Conservation (phyloP, 129 eudicot genomes). For the Escallonia herrerae region DNA sequence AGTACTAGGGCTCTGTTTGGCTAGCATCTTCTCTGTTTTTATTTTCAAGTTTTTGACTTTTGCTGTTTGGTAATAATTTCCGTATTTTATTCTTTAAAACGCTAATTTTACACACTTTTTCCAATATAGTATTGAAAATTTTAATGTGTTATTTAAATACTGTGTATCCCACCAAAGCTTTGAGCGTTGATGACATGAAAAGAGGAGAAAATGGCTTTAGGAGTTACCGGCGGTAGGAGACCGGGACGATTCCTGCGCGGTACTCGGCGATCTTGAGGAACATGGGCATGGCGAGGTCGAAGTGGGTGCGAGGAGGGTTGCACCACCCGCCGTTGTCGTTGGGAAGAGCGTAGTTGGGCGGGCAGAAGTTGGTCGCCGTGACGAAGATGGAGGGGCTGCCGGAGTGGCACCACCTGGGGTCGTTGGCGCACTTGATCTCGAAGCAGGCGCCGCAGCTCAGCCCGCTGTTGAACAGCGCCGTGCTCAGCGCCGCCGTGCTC, state of each 20-base stretch:
- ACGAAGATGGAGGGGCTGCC: slow-evolving; percentile 84
- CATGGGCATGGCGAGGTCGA: slow-evolving; percentile 94
- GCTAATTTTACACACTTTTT: no score
- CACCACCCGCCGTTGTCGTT: slow-evolving; percentile 92
- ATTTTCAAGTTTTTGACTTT: no score
- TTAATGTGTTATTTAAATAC: no score
- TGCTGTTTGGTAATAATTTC: no score
- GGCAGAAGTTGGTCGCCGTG: slow-evolving; percentile 90
- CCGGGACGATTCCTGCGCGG: slow-evolving; percentile 95
- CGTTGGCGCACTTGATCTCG: slow-evolving; percentile 59
- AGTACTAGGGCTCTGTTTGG: no score
- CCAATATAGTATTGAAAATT: no score
- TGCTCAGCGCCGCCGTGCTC: slow-evolving; percentile 87
- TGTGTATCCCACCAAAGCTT: no score
- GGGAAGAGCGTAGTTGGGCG: slow-evolving; percentile 65
- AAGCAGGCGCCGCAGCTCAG: slow-evolving; percentile 85
- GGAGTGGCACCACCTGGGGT: slow-evolving; percentile 70
- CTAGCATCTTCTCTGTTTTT: no score
- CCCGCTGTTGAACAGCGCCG: slow-evolving; percentile 69
- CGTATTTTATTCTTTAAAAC: no score
- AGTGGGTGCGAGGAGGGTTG: slow-evolving; percentile 84
- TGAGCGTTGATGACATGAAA: neutral
- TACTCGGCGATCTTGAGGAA: slow-evolving; percentile 79
- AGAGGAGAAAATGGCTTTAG: neutral
- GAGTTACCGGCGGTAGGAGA: slow-evolving; percentile 65